These are phyloP conservation scores for Lizonia empirigonia DNA, from an alignment of 2,329 filamentous ascomycete genomes.

Conservation along the genomic window DNA sequence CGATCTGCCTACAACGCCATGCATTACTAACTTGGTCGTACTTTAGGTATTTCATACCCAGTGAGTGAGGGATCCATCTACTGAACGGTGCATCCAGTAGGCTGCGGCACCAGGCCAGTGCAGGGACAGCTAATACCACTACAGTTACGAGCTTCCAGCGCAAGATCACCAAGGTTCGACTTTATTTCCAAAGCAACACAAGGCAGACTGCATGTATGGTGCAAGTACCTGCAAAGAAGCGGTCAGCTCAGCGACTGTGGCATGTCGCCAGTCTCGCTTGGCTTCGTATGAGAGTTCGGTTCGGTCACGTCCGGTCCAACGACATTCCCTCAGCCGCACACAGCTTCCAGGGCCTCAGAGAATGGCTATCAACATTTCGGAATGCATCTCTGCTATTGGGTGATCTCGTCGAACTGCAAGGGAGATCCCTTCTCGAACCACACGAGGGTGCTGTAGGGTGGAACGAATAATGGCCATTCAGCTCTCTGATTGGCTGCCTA, in stretches of 20 bases:
- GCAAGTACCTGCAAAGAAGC: background rate
- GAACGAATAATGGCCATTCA: slow-evolving; percentile 6
- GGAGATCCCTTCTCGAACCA: slow-evolving; percentile 9
- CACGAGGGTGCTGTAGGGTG: slow-evolving; percentile 18
- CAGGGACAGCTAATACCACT: background rate
- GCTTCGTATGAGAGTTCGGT: background rate
- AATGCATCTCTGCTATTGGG: background rate
- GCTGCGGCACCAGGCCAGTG: too few species aligned
- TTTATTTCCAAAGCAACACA: too few species aligned
- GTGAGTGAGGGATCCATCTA: background rate
- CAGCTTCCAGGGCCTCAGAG: slow-evolving; percentile 2
- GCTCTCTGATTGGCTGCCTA: slow-evolving; percentile 20
- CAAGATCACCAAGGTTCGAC: too few species aligned
- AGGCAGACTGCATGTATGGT: too few species aligned
- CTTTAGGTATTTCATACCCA: background rate
- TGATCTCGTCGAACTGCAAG: background rate
- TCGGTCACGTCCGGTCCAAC: slow-evolving; percentile 25
- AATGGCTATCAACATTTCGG: background rate
- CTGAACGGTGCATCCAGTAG: background rate
- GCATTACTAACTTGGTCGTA: too few species aligned
- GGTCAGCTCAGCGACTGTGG: slow-evolving; percentile 3
- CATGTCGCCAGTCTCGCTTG: background rate
- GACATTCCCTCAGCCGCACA: slow-evolving; percentile 2
- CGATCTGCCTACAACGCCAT: too few species aligned
- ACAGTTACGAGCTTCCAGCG: background rate